These are phyloP conservation scores for Moesziomyces globuligerus DNA, from an alignment of 1,284 basidiomycete species.

Conservation along the genomic window DNA sequence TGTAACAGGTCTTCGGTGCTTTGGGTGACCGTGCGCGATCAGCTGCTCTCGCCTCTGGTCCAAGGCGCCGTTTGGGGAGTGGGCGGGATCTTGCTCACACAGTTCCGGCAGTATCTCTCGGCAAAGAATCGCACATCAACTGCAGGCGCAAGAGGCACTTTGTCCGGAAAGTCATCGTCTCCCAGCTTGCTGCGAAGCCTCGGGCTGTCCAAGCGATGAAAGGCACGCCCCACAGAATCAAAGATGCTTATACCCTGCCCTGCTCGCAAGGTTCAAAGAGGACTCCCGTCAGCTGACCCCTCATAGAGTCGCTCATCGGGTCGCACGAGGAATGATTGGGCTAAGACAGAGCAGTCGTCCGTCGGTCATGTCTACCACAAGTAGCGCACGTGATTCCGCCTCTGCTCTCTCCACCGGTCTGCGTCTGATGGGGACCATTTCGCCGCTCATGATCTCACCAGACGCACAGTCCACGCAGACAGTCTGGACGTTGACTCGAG, in stretches of 20 bases:
- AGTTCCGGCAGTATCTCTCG: conserved; percentile 37
- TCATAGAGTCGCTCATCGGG: too few relatives aligned
- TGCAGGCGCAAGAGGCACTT: not conserved
- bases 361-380: too few relatives aligned
- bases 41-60: conserved; percentile 56
- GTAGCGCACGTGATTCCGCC: too few relatives aligned
- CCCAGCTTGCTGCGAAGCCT: conserved; percentile 17
- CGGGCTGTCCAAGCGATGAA: conserved; percentile 18
- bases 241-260: conserved; percentile 17
- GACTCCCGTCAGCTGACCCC: too few relatives aligned
- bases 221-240: not conserved
- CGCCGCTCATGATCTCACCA: conserved; percentile 1
- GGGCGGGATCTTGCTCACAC: conserved; percentile 43
- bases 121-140: conserved; percentile 4
- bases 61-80: conserved; percentile 59
- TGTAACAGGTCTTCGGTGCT: conserved; percentile 51
- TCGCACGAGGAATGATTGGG: too few relatives aligned
- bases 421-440: too few relatives aligned
- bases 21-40: conserved; percentile 58
- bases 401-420: too few relatives aligned
- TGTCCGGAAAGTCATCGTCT: not conserved
- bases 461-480: too few relatives aligned
- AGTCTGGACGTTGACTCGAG: too few relatives aligned
- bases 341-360: too few relatives aligned
- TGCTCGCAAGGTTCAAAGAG: too few relatives aligned